phyloP scores from a whole-genome alignment of 1,139 yeast species.

The Hyphopichia burtonii region DNA sequence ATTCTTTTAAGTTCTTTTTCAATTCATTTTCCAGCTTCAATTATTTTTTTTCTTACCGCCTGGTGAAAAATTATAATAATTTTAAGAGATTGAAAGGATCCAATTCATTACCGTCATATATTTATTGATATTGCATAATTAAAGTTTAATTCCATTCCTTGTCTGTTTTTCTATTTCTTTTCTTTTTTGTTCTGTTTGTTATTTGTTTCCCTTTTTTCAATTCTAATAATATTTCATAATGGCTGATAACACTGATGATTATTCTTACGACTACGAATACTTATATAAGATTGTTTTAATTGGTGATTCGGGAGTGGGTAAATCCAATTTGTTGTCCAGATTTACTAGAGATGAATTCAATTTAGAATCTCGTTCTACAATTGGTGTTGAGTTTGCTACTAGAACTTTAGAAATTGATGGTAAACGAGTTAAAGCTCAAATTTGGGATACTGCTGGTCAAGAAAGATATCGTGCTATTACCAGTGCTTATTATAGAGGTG shows the following conservation, averaged over 20 bases:
- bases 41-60: too few relatives aligned
- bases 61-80: too few relatives aligned
- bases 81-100: too few relatives aligned
- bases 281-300: slow-evolving; percentile 93
- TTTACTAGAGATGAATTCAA: slow-evolving; percentile 96
- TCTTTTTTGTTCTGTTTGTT: not conserved
- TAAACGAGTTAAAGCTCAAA: slow-evolving; percentile 93
- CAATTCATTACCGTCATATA: too few relatives aligned
- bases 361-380: slow-evolving; percentile 89
- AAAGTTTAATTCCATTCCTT: not conserved
- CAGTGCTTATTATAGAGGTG: slow-evolving; percentile 96
- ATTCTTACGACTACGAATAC: slow-evolving; percentile 92
- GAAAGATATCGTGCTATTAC: slow-evolving; percentile 98
- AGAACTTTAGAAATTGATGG: slow-evolving; percentile 94
- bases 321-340: slow-evolving; percentile 88
- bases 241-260: slow-evolving; percentile 62
- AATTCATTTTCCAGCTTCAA: too few relatives aligned
- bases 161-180: not conserved
- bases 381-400: slow-evolving; percentile 98
- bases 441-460: slow-evolving; percentile 99
- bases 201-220: too few relatives aligned
- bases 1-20: too few relatives aligned
- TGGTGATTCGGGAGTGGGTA: slow-evolving; percentile 98
- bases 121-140: too few relatives aligned
- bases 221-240: slow-evolving; percentile 13